These are phyloP conservation scores for Elaeis oleifera DNA, from an alignment of 202 grass and related monocot genomes.

Conservation along the genomic window DNA sequence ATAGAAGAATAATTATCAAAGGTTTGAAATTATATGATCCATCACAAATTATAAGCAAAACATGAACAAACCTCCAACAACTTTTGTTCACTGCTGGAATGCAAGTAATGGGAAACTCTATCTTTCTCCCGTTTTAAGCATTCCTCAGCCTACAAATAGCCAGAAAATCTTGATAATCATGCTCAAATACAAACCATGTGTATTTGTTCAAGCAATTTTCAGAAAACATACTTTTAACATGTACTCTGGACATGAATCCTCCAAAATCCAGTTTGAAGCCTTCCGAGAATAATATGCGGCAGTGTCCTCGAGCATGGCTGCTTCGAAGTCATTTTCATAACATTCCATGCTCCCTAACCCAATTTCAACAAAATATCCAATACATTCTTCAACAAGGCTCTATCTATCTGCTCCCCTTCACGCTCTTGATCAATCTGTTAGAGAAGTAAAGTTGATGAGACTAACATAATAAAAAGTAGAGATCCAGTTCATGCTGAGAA, in stretches of 20 bases:
- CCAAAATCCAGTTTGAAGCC: conserved; percentile 20
- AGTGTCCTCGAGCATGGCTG: conserved; percentile 20
- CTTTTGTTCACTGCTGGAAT: conserved; percentile 24
- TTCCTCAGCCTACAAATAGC: conserved; percentile 23
- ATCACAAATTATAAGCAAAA: background rate
- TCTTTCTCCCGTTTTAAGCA: conserved; percentile 27
- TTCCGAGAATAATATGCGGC: conserved; percentile 31
- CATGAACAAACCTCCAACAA: conserved; percentile 27
- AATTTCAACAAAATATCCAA: conserved; percentile 30
- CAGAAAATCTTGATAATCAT: background rate
- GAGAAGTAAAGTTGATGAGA: background rate
- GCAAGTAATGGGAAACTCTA: conserved; percentile 33
- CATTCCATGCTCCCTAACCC: conserved; percentile 13
- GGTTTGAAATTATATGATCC: too few relatives aligned
- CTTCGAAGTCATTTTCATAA: conserved; percentile 38
- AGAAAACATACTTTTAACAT: conserved; percentile 25
- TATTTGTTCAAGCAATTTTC: conserved; percentile 4
- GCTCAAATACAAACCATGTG: background rate
- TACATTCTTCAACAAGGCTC: conserved; percentile 36
- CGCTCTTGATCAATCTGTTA: conserved; percentile 90
- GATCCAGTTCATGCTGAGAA: background rate
- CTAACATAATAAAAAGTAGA: conserved; percentile 6
- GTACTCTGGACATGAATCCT: conserved; percentile 26
- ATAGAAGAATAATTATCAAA: too few relatives aligned
- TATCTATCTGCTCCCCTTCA: conserved; percentile 90